phyloP scores from a whole-genome alignment of 306 rosid species.

The Vigna unguiculata region DNA sequence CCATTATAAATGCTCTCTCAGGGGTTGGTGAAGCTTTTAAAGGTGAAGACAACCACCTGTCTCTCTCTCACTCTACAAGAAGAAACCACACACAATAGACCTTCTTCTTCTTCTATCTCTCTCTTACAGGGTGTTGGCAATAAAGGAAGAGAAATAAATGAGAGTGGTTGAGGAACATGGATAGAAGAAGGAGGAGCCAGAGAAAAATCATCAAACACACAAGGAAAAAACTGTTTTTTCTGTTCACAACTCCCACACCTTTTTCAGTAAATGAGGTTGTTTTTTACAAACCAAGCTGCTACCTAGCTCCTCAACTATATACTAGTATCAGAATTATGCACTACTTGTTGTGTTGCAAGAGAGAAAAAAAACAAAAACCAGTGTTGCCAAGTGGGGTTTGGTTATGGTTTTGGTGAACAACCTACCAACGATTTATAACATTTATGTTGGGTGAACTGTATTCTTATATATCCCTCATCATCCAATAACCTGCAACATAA shows the following conservation, averaged over 20 bases:
- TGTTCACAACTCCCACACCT: constrained; percentile 25
- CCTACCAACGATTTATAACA: constrained; percentile 61
- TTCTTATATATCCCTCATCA: constrained; percentile 32
- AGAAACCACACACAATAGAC: constrained; percentile 2
- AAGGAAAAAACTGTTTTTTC: constrained; percentile 7
- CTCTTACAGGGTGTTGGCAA: constrained; percentile 53
- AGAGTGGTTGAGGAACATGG: constrained; percentile 84
- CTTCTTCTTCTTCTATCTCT: constrained; percentile 7
- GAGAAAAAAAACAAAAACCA: too few species aligned
- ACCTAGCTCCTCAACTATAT: constrained; percentile 4
- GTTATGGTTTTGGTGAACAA: constrained; percentile 73
- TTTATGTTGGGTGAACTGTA: constrained; percentile 47
- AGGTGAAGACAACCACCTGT: constrained; percentile 38
- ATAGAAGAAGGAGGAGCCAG: not conserved
- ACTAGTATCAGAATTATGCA: constrained; percentile 10
- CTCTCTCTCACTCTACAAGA: constrained; percentile 14
- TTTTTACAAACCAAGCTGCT: constrained; percentile 21
- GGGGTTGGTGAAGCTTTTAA: constrained; percentile 62
- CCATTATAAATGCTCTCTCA: constrained; percentile 60
- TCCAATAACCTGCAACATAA: constrained; percentile 1
- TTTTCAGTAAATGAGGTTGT: constrained; percentile 24
- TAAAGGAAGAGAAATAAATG: constrained; percentile 79
- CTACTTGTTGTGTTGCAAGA: not conserved
- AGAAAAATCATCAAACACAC: not conserved
- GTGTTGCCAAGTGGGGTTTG: constrained; percentile 58